Conservation (phyloP, 2,329 filamentous ascomycete species). For the Samsoniella hepiali region DNA sequence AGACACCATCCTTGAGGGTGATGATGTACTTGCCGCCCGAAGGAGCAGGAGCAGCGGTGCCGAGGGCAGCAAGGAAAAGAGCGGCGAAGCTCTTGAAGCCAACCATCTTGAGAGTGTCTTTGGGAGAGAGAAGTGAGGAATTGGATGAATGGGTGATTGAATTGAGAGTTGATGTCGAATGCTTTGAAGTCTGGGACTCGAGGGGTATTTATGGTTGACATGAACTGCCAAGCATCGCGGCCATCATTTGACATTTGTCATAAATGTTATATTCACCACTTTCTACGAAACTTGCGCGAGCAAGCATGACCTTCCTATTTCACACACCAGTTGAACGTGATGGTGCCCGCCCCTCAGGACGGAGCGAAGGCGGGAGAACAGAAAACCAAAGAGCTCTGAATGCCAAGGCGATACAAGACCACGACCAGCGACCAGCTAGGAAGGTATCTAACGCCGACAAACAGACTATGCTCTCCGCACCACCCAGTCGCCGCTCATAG, state of each 20-base stretch:
- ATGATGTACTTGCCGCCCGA: conserved; percentile 41
- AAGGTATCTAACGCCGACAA: background rate
- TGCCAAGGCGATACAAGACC: background rate
- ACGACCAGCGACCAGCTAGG: background rate
- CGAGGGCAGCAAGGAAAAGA: conserved; percentile 20
- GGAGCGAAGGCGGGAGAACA: background rate
- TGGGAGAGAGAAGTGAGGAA: background rate
- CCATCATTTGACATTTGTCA: background rate
- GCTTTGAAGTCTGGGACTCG: background rate
- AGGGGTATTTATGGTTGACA: background rate
- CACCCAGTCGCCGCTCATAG: background rate
- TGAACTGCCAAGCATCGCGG: background rate
- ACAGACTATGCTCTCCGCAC: background rate
- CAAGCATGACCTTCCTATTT: conserved; percentile 5
- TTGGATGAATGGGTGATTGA: background rate
- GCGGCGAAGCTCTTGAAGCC: conserved; percentile 23
- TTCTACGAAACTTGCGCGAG: background rate
- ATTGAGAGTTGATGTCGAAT: background rate
- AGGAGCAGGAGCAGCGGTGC: conserved; percentile 12
- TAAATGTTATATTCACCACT: background rate
- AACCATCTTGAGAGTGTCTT: conserved; percentile 20
- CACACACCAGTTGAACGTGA: background rate
- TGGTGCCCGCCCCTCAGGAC: background rate
- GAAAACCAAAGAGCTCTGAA: background rate
- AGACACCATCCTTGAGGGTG: conserved; percentile 39